A percentile compares a stretch with the other conserved stretches of the same genome.
phyloP scores from a whole-genome alignment of 768 basidiomycete species.

The Harrya chromipes region DNA sequence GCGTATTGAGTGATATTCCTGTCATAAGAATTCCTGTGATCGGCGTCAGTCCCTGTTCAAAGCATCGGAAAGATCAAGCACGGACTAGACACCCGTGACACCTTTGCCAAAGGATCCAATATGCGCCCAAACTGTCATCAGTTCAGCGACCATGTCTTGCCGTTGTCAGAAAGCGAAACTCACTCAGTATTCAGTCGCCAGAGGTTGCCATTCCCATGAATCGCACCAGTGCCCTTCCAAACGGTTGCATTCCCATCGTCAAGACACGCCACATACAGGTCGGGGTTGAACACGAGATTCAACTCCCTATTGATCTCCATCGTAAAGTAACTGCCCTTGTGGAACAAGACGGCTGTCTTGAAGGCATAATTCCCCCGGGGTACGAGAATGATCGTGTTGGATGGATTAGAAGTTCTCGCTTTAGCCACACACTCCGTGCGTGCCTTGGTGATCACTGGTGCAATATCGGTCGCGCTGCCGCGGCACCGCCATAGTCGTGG shows the following conservation, averaged over 20 bases:
- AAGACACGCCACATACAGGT: neutral
- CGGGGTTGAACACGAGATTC: neutral
- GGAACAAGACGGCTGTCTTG: neutral
- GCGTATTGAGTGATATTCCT: conserved; percentile 1
- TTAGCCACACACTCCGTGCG: neutral
- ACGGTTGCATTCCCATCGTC: neutral
- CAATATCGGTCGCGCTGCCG: conserved; percentile 3
- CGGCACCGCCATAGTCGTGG: conserved; percentile 10
- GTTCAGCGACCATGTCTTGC: neutral
- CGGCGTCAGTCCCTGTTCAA: neutral
- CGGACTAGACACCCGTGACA: neutral
- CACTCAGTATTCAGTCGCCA: neutral
- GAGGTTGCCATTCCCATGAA: conserved; percentile 7
- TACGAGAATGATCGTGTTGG: conserved; percentile 4
- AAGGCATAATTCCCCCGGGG: conserved; percentile 7
- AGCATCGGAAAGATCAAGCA: neutral
- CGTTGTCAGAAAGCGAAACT: neutral
- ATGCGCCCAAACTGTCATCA: neutral
- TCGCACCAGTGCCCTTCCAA: conserved; percentile 3
- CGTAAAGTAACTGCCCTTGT: neutral
- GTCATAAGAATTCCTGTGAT: conserved; percentile 8
- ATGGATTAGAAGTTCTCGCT: neutral
- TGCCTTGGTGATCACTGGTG: conserved; percentile 5
- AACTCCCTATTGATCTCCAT: conserved; percentile 3
- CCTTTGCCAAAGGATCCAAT: conserved; percentile 10